Conservation (phyloP, 768 basidiomycete genomes). For the Auricularia sp. region DNA sequence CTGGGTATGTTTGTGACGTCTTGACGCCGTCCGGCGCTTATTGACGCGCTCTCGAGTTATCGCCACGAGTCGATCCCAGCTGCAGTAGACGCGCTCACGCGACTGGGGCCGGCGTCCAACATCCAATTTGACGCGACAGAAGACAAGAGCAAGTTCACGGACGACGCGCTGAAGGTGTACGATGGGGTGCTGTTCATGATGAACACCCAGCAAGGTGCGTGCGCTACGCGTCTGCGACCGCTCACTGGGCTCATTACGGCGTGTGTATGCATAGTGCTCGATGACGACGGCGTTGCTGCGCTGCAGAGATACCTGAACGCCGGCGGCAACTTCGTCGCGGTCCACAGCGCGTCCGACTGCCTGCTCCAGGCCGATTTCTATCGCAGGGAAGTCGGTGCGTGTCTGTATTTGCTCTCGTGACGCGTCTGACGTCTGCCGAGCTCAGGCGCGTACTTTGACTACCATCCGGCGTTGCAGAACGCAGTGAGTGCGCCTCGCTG, state of each 20-base stretch:
- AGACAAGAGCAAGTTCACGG: constrained; percentile 46
- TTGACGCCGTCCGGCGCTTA: not conserved
- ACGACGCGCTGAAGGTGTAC: constrained; percentile 42
- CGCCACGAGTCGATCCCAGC: constrained; percentile 71
- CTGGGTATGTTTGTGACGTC: not conserved
- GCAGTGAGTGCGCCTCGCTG: constrained; percentile 35
- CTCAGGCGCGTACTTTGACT: constrained; percentile 58
- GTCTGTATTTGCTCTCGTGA: not conserved
- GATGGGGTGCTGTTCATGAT: constrained; percentile 62
- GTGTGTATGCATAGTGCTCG: constrained; percentile 39
- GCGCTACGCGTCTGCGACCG: not conserved
- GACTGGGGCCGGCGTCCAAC: constrained; percentile 35
- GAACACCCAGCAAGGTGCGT: constrained; percentile 57
- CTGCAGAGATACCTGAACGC: constrained; percentile 53
- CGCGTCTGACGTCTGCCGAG: not conserved
- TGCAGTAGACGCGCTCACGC: constrained; percentile 47
- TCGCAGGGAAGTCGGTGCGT: constrained; percentile 44
- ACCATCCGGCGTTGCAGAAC: constrained; percentile 55
- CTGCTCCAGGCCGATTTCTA: constrained; percentile 51
- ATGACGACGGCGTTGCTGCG: constrained; percentile 46
- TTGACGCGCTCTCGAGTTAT: constrained; percentile 24
- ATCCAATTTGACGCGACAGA: constrained; percentile 57
- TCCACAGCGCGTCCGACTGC: constrained; percentile 58
- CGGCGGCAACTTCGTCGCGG: constrained; percentile 62
- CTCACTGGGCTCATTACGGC: not conserved